Base-by-base conservation (phyloP, 441 rosid species). In the Flueggea neowawraea region DNA sequence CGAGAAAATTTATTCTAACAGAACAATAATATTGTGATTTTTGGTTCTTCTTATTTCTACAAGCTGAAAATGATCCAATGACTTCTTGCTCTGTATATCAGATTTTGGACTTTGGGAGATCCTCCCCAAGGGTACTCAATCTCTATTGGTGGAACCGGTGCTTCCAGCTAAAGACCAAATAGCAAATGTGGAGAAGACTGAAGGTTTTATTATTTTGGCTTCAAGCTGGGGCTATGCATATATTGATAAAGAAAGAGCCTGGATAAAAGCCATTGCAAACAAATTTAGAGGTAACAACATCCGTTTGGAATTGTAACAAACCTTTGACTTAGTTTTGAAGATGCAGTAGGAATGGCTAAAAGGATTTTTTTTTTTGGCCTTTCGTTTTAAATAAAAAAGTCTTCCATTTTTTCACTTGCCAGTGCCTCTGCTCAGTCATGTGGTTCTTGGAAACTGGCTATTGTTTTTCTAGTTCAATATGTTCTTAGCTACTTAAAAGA, bases 231-330 rank as follows among this genome's bases (percentile, higher is more conserved):
- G 69, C 57, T 88, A 80, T 74, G 97, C 95, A 3, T 90, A 86
- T 70, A 73, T 67, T 36, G 83, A 90, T 57, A 86, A 88, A 75
- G 95, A 90, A 63, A 88, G 82, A 80, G 87, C 88, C 67, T 88
- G 96, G 96, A 88, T 84, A 70, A 72, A 60, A 84, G 92, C 87
- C 41, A 62, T 88, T 68, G 85, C 92, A 45, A 80, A 82, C 73
- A 90, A 86, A 79, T 82, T 88, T 65, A 58, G 73, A 77, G 83
- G 87, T 79, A 72, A 80, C 73, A 67, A 45, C 58, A 39, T 61
- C 62, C 16, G 58, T 50, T 45, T 72, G 64, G 54, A 66, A 59
- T 67, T 52, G 39, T 71, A 69, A 60, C 28, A 2, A 22, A 22
- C 28, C 28, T 22, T 22, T 22, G 28, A 22, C 28, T 22, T 22